Evolutionary conservation across 108 stramenopile species (phyloP), one percentile per base, ranked within the genome.

Genomic region (Conticribra weissflogii): DNA sequence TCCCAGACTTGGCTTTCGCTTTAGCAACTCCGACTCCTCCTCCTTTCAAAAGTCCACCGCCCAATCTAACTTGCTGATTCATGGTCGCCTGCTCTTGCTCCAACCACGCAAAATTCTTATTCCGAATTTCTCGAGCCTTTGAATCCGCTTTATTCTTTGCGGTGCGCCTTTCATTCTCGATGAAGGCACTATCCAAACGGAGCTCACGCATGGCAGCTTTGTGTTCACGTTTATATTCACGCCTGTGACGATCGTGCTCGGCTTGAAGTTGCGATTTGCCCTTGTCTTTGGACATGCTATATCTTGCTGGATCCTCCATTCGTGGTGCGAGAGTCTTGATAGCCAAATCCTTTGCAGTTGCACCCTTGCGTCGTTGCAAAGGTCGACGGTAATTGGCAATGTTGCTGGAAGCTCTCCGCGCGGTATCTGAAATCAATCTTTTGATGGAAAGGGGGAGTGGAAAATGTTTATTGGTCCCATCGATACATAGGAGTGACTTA

Each of bases 181-280:
- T 75, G 51, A 95, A 91, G 21, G 84, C 81, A 56, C 78, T 88
- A 76, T 97, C 96, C 52, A 94, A 63, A 31, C 92, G 91, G 36
- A 97, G 81, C 71, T 97, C 96, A 17, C 96, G 83, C 70, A 93
- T 84, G 19, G 96, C 91, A 8, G 96, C 96, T 81, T 97, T 97
- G 64, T 96, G 91, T 74, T 97, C 97, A 19, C 97, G 95, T 71
- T 97, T 97, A 74, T 92, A 91, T 68, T 97, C 95, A 34, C 97
- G 88, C 8, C 89, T 87, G 24, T 94, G 85, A 63, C 95, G 80
- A 66, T 96, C 96, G 21, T 86, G 74, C 34, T 91, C 88, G 17
- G 88, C 86, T 87, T 96, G 87, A 17, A 82, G 64, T 46, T 82
- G 65, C 63, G 88, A 92, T 79, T 96, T 91, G 62, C 91, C 94